A percentile compares a stretch with the other conserved stretches of the same genome.
These are phyloP conservation scores for Metarhizium album DNA, from an alignment of 2,329 filamentous ascomycete genomes.

Conservation along the genomic window DNA sequence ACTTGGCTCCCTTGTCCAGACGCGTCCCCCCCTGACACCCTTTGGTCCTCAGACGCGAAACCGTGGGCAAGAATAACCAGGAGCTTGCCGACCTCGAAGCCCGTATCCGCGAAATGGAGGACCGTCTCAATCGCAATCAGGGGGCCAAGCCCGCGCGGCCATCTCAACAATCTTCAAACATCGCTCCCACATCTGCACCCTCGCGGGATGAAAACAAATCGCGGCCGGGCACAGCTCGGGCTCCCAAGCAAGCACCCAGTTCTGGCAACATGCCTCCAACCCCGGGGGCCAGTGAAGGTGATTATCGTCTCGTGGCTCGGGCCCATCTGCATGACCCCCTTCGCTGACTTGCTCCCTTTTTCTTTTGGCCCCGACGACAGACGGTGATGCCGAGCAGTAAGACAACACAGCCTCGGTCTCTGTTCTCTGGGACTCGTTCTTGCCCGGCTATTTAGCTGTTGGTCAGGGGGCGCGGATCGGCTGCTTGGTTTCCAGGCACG, in stretches of 20 bases:
- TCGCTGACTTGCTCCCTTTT: constrained; percentile 2
- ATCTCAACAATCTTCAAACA: constrained; percentile 7
- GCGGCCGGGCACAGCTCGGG: constrained; percentile 43
- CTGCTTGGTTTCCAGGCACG: not conserved
- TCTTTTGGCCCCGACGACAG: constrained; percentile 13
- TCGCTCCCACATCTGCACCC: constrained; percentile 8
- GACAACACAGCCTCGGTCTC: not conserved
- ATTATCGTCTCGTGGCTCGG: constrained; percentile 33
- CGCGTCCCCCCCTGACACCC: not conserved
- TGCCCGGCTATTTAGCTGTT: not conserved
- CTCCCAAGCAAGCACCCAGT: constrained; percentile 39
- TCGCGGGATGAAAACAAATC: constrained; percentile 27
- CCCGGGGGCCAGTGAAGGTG: constrained; percentile 52
- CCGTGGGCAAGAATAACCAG: constrained; percentile 62
- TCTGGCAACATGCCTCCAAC: constrained; percentile 49
- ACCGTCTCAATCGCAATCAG: constrained; percentile 46
- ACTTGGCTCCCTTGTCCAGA: constrained; percentile 3
- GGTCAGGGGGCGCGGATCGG: not conserved
- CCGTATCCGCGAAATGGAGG: constrained; percentile 74
- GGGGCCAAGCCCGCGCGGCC: constrained; percentile 10
- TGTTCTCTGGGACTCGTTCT: not conserved
- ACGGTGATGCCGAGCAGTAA: constrained; percentile 27
- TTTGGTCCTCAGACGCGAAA: constrained; percentile 8
- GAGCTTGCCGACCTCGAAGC: constrained; percentile 82
- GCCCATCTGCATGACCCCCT: constrained; percentile 12